phyloP scores from a whole-genome alignment of 2,329 filamentous ascomycete species.

The Lachnellula suecica region DNA sequence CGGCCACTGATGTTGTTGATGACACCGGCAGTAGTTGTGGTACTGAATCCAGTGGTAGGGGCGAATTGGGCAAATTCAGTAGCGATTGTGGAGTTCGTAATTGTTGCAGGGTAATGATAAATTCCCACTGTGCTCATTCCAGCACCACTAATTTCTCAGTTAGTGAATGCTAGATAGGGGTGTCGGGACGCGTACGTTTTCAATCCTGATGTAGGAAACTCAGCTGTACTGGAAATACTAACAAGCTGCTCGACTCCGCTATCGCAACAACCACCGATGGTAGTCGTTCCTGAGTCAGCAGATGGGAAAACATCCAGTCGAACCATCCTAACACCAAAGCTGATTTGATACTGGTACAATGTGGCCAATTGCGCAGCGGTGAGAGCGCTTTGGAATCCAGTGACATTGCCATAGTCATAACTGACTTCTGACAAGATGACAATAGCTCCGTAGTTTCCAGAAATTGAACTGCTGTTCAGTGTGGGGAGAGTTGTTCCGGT shows the following conservation, averaged over 20 bases:
- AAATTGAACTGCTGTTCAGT: constrained; percentile 44
- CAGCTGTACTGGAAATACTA: constrained; percentile 51
- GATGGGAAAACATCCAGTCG: constrained; percentile 57
- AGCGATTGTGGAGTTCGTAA: constrained; percentile 53
- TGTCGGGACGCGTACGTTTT: constrained; percentile 36
- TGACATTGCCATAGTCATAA: constrained; percentile 48
- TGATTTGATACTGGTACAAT: constrained; percentile 56
- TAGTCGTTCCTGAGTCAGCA: constrained; percentile 42
- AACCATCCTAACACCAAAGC: constrained; percentile 60
- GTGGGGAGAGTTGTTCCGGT: constrained; percentile 48
- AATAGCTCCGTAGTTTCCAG: constrained; percentile 60
- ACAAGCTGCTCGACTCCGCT: constrained; percentile 49
- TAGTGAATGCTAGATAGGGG: background rate
- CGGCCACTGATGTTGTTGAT: constrained; percentile 57
- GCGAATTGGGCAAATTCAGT: constrained; percentile 54
- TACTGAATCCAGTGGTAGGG: constrained; percentile 39
- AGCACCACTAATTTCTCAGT: constrained; percentile 33
- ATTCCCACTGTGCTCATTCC: constrained; percentile 50
- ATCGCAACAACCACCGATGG: constrained; percentile 44
- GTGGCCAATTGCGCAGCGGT: constrained; percentile 55
- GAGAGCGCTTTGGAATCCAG: constrained; percentile 35
- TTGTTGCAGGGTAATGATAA: constrained; percentile 57
- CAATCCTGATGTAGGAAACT: constrained; percentile 54
- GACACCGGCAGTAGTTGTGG: constrained; percentile 51
- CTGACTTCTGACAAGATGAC: constrained; percentile 37